Base-by-base conservation (phyloP, 768 basidiomycete genomes). In the Leucosporidium scottii region DNA sequence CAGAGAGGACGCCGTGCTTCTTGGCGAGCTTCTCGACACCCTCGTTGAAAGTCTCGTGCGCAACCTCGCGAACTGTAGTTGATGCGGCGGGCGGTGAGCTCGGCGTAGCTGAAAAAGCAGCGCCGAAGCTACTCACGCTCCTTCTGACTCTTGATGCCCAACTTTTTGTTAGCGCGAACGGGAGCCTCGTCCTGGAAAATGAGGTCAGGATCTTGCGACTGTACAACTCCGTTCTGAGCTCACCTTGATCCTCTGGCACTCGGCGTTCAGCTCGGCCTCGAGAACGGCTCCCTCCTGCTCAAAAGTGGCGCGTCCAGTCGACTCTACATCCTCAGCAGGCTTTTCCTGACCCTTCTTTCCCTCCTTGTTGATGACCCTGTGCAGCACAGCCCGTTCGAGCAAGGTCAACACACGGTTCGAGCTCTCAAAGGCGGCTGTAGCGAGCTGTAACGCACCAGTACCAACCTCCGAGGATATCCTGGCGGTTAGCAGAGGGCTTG, bases 21-120 rank as follows among this genome's bases (percentile, higher is more conserved):
- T 65, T 63, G 12, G 73, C 73, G 25, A 74, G 64, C 25, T 61
- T 25, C 31, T 62, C 53, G 28, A 72, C 61, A 0, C 39, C 47
- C 9, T n/a, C 49, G n/a, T 64, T 58, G 70, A 67, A 71, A 15
- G 20, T 15, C 3, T 1, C 64, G 31, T 59, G 23, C 17, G 31
- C 64, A 18, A 51, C 57, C n/a, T 67, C 70, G 27, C 65, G 51
- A 3, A 71, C 59, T 61, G 55, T 13, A 17, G 47, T 23, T 36
- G n/a, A 17, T 15, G 1, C 8, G 21, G 25, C 44, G 47, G 20
- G 39, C 21, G 10, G 28, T 25, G 27, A 27, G 25, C 12, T 27
- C 30, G 18, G 12, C 25, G 28, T 9, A 12, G 12, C 47, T 10
- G 4, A 17, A 9, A n/a, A 20, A 34, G 21, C 7, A 10, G 34